These are phyloP conservation scores for Rubroboletus satanas DNA, from an alignment of 768 basidiomycete genomes.

Conservation along the genomic window DNA sequence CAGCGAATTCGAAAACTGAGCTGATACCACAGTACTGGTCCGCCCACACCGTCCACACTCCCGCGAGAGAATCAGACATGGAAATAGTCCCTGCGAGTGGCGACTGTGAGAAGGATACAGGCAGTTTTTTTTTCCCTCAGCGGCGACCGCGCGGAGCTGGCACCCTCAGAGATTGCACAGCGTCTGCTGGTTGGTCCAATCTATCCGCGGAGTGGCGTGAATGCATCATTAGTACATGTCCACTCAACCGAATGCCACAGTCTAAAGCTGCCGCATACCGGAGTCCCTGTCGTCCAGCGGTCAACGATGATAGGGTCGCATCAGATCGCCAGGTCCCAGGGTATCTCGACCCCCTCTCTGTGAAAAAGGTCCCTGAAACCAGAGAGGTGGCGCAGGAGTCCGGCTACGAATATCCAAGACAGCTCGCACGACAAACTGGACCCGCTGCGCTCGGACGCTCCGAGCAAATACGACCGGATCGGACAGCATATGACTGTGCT, in stretches of 20 bases:
- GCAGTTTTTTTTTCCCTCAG: not conserved
- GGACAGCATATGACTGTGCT: not conserved
- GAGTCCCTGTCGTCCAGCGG: not conserved
- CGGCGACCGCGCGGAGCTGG: not conserved
- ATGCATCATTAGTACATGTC: not conserved
- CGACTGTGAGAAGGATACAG: not conserved
- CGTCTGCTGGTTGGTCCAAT: not conserved
- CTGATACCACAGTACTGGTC: not conserved
- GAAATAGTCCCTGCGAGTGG: not conserved
- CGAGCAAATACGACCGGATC: not conserved
- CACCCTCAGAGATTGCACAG: not conserved
- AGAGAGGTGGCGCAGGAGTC: not conserved
- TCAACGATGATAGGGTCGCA: not conserved
- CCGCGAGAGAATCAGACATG: not conserved
- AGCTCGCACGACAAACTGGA: not conserved
- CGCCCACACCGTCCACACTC: not conserved
- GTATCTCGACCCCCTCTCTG: not conserved
- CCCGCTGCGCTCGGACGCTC: not conserved
- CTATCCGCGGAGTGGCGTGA: not conserved
- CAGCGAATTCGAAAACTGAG: not conserved
- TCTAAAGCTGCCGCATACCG: not conserved
- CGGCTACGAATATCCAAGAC: not conserved
- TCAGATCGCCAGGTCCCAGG: not conserved
- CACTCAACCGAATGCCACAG: not conserved
- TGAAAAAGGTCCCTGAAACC: not conserved